Evolutionary conservation across 2,329 filamentous ascomycete genomes (phyloP), one percentile per base, ranked within the genome.

Genomic region (Lecanicillium sp.): DNA sequence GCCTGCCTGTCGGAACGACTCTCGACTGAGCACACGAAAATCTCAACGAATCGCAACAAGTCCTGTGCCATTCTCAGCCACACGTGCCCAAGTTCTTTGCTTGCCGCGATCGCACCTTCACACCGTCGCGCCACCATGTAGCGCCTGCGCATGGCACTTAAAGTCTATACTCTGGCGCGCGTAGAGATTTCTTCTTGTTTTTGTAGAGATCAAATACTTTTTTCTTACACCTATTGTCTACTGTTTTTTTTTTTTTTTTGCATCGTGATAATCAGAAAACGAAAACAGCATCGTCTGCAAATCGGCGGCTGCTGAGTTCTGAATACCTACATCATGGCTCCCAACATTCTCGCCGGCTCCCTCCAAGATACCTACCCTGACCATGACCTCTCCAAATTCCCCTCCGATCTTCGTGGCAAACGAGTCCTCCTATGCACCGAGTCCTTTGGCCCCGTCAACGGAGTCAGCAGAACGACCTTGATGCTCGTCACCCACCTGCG

Each of bases 361-460:
- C 22, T 25, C 7, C 22, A 25, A 25, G 31, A 18, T 34, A 43
- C 44, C 18, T 50, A 46, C 29, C 47, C 48, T 29, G 50, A 51
- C 8, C 62, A 66, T 47, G 62, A 71, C 42, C 51, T 67, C 37
- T 57, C 64, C 9, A 45, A 55, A 29, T 75, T 75, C 43, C 71
- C 71, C 0, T 30, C 53, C 2, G 51, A 62, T 8, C 65, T 84
- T n/a, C 59, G 64, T 28, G 76, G 75, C 9, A 80, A 77, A 55
- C 72, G 71, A 45, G 68, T 85, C 44, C 59, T 85, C 7, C 68
- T 85, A 7, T 81, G 79, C 44, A 84, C 80, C 12, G 81, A 85
- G 53, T 84, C 79, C 1, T 80, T 83, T 42, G 80, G 80, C 3
- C 80, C 80, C 0, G 77, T 85, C 53, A 85, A 85, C 51, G 80